Base-by-base conservation (phyloP, 148 eudicot species). In the Rhododendron mucronatum region DNA sequence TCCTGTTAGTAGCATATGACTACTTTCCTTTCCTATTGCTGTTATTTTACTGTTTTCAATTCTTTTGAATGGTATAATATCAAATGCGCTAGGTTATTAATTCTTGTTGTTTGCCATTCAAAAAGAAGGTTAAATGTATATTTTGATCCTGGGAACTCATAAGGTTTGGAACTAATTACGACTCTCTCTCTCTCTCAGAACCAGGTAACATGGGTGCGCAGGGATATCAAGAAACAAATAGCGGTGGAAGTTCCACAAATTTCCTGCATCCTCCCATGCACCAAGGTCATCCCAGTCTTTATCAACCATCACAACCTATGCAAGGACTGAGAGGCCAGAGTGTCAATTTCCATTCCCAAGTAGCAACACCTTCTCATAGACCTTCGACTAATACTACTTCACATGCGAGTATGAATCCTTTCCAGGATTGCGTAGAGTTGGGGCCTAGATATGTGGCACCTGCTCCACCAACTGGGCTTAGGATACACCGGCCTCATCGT, bases 401-500 rank as follows among this genome's bases (percentile, higher is more conserved):
- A 63, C 90, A 92, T 82, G 85, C 86, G 77, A 80, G 78, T 23
- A 48, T 89, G 73, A 74, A 83, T 65, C 80, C 90, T 83, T 88
- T 92, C 86, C 93, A 87, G 48, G 93, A 89, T 87, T 86, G 87
- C 48, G 80, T 85, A 30, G 95, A 92, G 80, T 50, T 92, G 15
- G 88, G 90, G 82, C 90, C 88, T 26, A 86, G 89, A 82, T 87
- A 81, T 86, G 79, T 81, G 53, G 91, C 87, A 53, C 89, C 88
- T 65, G 82, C 88, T 83, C 91, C 90, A 74, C 91, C 94, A 65
- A 90, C 93, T 28, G 96, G 95, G 81, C 79, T 92, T 83, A 91
- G 95, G 88, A 83, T 95, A 48, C 92, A 92, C 87, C 88, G 91
- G 59, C 93, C 97, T 83, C 94, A 92, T 57, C 91, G 90, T 86